Evolutionary conservation across 2,329 filamentous ascomycete genomes (phyloP).

Genomic region (Dothideomycetes sp.): DNA sequence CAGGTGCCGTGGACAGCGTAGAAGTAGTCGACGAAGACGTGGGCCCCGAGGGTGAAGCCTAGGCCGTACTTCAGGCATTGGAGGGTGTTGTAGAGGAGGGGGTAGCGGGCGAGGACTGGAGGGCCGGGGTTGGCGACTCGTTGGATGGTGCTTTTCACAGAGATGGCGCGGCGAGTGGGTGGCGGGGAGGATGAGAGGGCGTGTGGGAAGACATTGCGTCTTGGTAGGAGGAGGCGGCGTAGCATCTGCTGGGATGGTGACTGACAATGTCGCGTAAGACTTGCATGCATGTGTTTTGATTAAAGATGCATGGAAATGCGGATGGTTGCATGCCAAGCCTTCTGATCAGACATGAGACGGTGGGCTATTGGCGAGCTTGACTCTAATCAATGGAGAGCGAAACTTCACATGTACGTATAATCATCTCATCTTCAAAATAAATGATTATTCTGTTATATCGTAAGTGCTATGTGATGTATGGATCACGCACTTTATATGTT

Average conservation of each 20-base stretch:
- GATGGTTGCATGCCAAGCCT: no score
- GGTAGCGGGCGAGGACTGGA: not conserved
- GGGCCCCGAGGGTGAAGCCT: conserved; percentile 12
- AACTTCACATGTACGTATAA: no score
- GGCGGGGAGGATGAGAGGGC: not conserved
- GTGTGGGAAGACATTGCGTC: not conserved
- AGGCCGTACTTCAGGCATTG: not conserved
- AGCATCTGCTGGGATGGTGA: not conserved
- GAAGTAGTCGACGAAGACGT: conserved; percentile 40
- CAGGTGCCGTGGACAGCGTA: conserved; percentile 48
- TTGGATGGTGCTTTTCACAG: not conserved
- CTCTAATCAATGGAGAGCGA: no score
- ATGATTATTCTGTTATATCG: no score
- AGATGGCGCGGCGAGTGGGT: not conserved
- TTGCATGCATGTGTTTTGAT: no score
- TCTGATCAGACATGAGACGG: no score
- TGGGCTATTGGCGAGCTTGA: no score
- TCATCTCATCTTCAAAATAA: no score
- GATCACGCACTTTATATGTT: no score
- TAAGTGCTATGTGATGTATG: no score
- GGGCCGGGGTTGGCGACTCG: not conserved
- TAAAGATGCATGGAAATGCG: no score
- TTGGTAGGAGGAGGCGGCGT: not conserved
- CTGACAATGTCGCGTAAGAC: no score
- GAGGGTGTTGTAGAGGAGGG: not conserved